Percentiles rank a stretch among this genome's conserved stretches.
These are phyloP conservation scores for Amphibolis antarctica DNA, from an alignment of 106 monocot genomes.

Conservation along the genomic window DNA sequence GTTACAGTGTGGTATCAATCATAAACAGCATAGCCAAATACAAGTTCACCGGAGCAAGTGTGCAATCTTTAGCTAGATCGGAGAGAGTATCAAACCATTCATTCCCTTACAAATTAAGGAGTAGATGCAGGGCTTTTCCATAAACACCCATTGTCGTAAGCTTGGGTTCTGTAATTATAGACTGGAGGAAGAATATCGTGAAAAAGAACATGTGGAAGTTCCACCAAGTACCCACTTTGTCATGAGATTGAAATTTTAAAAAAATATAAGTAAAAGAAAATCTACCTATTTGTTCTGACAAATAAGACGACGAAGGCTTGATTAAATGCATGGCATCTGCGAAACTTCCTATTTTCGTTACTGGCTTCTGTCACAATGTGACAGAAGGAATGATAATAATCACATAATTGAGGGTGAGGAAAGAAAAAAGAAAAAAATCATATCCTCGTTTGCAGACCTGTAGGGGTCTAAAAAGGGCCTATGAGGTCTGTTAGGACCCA, in stretches of 20 bases:
- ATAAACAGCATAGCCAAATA: too few species aligned
- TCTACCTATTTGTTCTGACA: slow-evolving; percentile 7
- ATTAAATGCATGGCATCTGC: background rate
- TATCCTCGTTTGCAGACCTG: slow-evolving; percentile 8
- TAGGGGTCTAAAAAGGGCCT: background rate
- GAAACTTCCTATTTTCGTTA: slow-evolving; percentile 6
- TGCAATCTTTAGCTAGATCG: too few species aligned
- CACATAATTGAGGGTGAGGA: background rate
- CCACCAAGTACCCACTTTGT: background rate
- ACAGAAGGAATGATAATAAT: slow-evolving; percentile 3
- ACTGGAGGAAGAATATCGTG: background rate
- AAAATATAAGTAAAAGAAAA: background rate
- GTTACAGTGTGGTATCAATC: too few species aligned
- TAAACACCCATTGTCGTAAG: too few species aligned
- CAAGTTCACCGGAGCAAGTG: too few species aligned
- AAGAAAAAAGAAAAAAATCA: background rate
- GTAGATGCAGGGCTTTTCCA: too few species aligned
- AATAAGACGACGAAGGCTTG: background rate
- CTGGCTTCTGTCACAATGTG: background rate
- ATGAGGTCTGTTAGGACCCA: slow-evolving; percentile 6
- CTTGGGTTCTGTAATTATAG: too few species aligned
- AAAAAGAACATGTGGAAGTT: background rate
- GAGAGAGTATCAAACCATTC: too few species aligned
- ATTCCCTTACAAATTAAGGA: too few species aligned
- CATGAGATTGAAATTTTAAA: background rate